These are phyloP conservation scores for Rhipidocladum racemiflorum DNA, from an alignment of 176 grass and related monocot species.

Conservation along the genomic window DNA sequence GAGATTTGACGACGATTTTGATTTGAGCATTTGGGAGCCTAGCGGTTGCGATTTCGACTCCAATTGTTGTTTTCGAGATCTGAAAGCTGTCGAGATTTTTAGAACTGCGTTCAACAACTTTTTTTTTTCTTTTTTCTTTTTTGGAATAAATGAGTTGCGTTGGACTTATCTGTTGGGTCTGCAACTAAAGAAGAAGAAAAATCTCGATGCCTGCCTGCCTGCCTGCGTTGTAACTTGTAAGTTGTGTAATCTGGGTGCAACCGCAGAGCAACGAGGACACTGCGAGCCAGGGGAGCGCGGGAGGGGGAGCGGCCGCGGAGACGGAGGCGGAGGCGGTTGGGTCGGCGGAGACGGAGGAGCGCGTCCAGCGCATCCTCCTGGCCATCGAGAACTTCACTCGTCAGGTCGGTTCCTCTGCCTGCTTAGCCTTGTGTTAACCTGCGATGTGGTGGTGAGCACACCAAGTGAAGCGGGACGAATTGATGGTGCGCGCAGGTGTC, in stretches of 20 bases:
- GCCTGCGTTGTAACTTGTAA: background rate
- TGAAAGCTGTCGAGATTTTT: background rate
- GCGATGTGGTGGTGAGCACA: background rate
- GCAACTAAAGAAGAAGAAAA: background rate
- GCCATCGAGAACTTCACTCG: conserved; percentile 86
- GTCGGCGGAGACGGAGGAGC: conserved; percentile 66
- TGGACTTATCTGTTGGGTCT: background rate
- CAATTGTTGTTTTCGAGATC: background rate
- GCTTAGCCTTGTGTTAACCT: background rate
- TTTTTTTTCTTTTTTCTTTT: too few species aligned
- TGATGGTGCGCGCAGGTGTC: conserved; percentile 40
- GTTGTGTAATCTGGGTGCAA: background rate
- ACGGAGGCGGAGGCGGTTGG: conserved; percentile 22
- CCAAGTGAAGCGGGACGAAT: background rate
- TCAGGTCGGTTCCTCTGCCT: conserved; percentile 39
- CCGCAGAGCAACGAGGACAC: conserved; percentile 35
- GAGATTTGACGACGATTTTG: background rate
- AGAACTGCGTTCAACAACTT: background rate
- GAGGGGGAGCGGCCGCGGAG: conserved; percentile 13
- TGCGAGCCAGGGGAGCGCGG: conserved; percentile 35
- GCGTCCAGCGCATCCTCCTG: conserved; percentile 64
- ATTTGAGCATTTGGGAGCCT: background rate
- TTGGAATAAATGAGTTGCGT: background rate
- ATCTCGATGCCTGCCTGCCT: background rate
- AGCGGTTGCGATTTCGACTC: background rate